phyloP scores from a whole-genome alignment of 2,329 filamentous ascomycete genomes.

The Talaromyces sp. region DNA sequence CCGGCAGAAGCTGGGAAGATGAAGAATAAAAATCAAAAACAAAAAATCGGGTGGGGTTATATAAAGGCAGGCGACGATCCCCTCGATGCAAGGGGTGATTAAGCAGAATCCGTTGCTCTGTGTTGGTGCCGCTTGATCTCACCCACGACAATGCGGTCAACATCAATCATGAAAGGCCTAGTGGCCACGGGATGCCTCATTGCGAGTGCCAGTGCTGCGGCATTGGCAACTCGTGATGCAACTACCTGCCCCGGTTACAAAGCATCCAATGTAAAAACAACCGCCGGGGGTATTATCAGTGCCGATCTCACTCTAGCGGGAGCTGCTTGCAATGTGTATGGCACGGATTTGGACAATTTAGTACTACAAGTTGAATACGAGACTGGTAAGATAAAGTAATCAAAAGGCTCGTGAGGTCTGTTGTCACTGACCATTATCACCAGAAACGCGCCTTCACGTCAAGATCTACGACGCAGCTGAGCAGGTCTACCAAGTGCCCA shows the following conservation, averaged over 20 bases:
- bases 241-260: conserved; percentile 37
- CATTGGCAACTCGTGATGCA: conserved; percentile 15
- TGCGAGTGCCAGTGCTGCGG: conserved; percentile 13
- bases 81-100: background rate
- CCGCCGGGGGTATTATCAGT: conserved; percentile 8
- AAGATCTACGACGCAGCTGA: conserved; percentile 68
- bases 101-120: background rate
- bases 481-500: conserved; percentile 71
- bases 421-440: background rate
- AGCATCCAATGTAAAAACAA: conserved; percentile 43
- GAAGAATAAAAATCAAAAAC: too few species aligned
- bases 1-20: background rate
- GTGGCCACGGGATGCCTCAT: conserved; percentile 13
- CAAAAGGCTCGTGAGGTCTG: conserved; percentile 16
- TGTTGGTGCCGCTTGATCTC: background rate
- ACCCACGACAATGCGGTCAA: conserved; percentile 5
- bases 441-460: conserved; percentile 63
- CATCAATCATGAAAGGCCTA: conserved; percentile 10
- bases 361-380: conserved; percentile 61
- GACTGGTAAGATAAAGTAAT: conserved; percentile 42
- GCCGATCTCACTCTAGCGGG: conserved; percentile 70
- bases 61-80: background rate
- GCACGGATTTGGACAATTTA: conserved; percentile 55
- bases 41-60: background rate
- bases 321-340: conserved; percentile 58